Base-by-base conservation (phyloP, 768 basidiomycete genomes). In the Coprinopsis marcescibilis region DNA sequence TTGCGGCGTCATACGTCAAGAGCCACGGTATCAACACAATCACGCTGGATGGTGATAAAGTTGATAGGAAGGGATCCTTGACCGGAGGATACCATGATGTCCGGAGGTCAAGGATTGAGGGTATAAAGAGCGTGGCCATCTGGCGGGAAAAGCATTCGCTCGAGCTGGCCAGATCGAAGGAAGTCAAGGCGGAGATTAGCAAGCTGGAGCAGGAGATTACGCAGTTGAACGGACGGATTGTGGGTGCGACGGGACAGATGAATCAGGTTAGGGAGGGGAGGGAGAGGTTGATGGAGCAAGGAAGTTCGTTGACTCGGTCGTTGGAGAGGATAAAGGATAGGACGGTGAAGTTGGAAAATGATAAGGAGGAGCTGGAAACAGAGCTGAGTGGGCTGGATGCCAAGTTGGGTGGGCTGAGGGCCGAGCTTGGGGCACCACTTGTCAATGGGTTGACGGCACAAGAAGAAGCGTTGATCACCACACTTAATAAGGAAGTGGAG, bases 11-110 rank as follows among this genome's bases (percentile, higher is more conserved):
- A 7, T 98, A 96, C 62, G 91, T 94, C 41, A 87, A 95, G 63
- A 88, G 84, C 56, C 93, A 98, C 60, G 84, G 84, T 1, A 85
- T 98, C 60, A 97, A 95, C 66, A 93, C 92, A 17, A 98, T 98
- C 64, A 99, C 96, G 1, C 78, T 96, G 30, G 94, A 95, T 55
- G 96, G 96, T 40, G 96, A 99, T 72, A 92, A 91, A 60, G 93
- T 95, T 44, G 96, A 99, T 62, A 79, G 93, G 43, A 97, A 95
- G 61, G 96, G 96, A 52, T 83, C 94, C 1, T 67, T 99, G 39
- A 98, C 94, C 0, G 96, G 96, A 46, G 96, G 96, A 0, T 99
- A 89, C 65, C 89, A 97, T 62, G 96, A 98, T 62, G 73, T 92
- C 20, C 81, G 89, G 10, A 75, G 89, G 37, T 94, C 91, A 7